Base-by-base conservation (phyloP, 2,329 filamentous ascomycete genomes). In the Mycogone perniciosa region DNA sequence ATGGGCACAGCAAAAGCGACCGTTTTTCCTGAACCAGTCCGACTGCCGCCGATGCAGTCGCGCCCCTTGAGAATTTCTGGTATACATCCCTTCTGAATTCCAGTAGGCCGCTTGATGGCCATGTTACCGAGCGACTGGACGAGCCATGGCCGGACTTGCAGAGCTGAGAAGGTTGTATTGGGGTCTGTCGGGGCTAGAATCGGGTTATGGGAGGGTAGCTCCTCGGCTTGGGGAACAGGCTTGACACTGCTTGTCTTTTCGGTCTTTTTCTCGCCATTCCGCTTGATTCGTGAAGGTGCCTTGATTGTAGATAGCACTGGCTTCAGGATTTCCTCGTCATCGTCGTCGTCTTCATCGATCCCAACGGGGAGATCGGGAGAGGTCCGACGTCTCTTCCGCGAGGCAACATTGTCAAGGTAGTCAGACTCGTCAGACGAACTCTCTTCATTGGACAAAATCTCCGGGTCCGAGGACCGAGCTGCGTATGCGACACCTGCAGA, bases 11-110 rank as follows among this genome's bases (percentile, higher is more conserved):
- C 88, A 68, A 99, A 99, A 1, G 93, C 91, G 40, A 97, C 85
- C 4, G 93, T 99, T 74, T 99, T 99, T 71, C 93, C 93, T 9
- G 92, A 96, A 75, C 93, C 93, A 0, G 93, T 99, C 56, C 90
- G 80, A 64, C 89, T 95, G 35, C 91, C 91, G 64, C 93, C 93
- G 60, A 99, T 96, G 65, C 90, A 96, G 70, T 99, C 91, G 60
- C 88, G 80, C 5, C 93, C 93, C 60, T 89, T 85, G 33, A 99
- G 68, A 53, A 97, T 96, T 65, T 93, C 87, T 1, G 92, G 91
- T 62, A 99, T 97, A 65, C 89, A 95, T 47, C 84, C 85, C 62
- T 87, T 89, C 62, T 99, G 93, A 74, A 99, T 97, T 11, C 86
- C 86, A 0, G 93, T 99, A 0, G 93, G 93, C 51, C 85, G 78